These are phyloP conservation scores for Globisporangium irregulare DNA, from an alignment of 352 stramenopile genomes.

Conservation along the genomic window DNA sequence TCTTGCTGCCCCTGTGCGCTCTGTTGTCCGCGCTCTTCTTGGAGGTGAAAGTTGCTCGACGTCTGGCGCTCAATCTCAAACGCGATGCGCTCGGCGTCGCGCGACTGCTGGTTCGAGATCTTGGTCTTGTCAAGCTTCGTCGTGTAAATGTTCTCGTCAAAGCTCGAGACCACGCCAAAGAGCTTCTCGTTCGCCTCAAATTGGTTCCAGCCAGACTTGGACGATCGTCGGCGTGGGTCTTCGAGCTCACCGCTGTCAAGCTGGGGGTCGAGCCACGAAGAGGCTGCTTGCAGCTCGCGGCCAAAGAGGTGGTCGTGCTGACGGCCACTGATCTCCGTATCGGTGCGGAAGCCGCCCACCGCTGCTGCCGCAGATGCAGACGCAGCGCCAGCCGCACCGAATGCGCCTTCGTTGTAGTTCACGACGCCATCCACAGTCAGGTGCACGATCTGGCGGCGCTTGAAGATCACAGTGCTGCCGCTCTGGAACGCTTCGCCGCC, in stretches of 20 bases:
- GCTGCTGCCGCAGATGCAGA: conserved; percentile 9
- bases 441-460: conserved; percentile 61
- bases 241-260: conserved; percentile 78
- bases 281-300: conserved; percentile 59
- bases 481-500: conserved; percentile 52
- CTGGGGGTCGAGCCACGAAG: conserved; percentile 79
- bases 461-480: conserved; percentile 76
- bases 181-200: conserved; percentile 96
- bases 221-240: conserved; percentile 37
- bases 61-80: conserved; percentile 93
- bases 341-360: conserved; percentile 63
- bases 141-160: conserved; percentile 98
- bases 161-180: conserved; percentile 95
- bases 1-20: conserved; percentile 40
- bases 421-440: conserved; percentile 53
- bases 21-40: conserved; percentile 93
- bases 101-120: conserved; percentile 86
- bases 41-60: conserved; percentile 92
- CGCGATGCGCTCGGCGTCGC: conserved; percentile 91
- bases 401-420: conserved; percentile 55
- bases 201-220: conserved; percentile 91
- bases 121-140: conserved; percentile 94
- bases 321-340: conserved; percentile 89
- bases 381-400: conserved; percentile 19
- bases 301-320: conserved; percentile 67